Conservation (phyloP, 75 land plant genomes). For the Chamaecyparis obtusa region DNA sequence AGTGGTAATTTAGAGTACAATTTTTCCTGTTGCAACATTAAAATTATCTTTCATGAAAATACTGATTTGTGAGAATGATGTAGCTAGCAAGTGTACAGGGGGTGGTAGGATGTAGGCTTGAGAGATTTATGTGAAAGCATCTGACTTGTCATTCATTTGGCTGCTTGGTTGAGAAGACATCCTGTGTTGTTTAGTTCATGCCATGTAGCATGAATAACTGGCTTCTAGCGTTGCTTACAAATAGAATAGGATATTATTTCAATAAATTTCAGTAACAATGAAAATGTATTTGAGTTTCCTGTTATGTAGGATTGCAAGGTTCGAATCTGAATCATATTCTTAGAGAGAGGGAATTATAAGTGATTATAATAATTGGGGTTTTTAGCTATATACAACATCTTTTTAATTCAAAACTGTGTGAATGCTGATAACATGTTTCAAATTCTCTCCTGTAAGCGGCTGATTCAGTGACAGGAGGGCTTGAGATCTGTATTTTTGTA, state of each 20-base stretch:
- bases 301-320: neutral
- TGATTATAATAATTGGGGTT: neutral
- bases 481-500: neutral
- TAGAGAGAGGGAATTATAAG: neutral
- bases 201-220: neutral
- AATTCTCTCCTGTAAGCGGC: neutral
- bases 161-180: neutral
- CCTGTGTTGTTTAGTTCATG: neutral
- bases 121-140: neutral
- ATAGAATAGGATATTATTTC: neutral
- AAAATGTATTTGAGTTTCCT: neutral
- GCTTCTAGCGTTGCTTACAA: neutral
- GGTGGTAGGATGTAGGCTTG: neutral
- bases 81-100: neutral
- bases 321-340: neutral
- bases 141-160: neutral
- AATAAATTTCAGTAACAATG: neutral
- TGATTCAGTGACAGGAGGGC: neutral
- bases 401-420: neutral
- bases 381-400: neutral
- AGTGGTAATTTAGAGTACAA: neutral
- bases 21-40: neutral
- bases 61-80: neutral
- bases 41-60: neutral
- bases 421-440: neutral